Conservation (phyloP, 2,329 filamentous ascomycete species). For the Botrytis porri region DNA sequence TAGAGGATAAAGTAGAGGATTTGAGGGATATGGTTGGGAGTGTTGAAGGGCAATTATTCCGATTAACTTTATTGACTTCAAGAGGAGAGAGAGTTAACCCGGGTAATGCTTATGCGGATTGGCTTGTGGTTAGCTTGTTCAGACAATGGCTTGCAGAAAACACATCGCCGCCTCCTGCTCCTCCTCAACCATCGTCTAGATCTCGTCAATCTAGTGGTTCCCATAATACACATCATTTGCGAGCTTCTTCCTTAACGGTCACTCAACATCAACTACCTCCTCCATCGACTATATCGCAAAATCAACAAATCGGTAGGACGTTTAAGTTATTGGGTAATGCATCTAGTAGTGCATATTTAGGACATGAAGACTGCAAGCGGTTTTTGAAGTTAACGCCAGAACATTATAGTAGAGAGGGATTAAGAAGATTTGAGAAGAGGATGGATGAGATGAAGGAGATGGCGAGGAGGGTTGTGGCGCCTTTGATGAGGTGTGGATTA, state of each 20-base stretch:
- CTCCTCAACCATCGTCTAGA: constrained; percentile 34
- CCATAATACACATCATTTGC: constrained; percentile 42
- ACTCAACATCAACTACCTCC: constrained; percentile 15
- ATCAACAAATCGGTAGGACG: constrained; percentile 58
- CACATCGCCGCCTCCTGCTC: constrained; percentile 65
- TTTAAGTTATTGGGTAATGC: constrained; percentile 72
- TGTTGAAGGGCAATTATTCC: constrained; percentile 78
- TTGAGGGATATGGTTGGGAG: constrained; percentile 77
- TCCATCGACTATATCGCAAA: constrained; percentile 13
- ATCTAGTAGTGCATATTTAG: constrained; percentile 62
- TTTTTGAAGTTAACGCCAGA: constrained; percentile 84
- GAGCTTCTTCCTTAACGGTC: constrained; percentile 42
- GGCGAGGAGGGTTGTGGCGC: constrained; percentile 77
- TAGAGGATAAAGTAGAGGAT: constrained; percentile 93
- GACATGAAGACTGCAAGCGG: constrained; percentile 83
- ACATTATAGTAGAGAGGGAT: constrained; percentile 80
- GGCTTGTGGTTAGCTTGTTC: constrained; percentile 84
- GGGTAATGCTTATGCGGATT: constrained; percentile 77
- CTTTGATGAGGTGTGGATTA: constrained; percentile 80
- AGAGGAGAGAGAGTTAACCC: constrained; percentile 81
- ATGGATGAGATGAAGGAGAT: constrained; percentile 85
- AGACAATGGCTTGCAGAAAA: constrained; percentile 92
- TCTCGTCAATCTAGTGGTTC: constrained; percentile 27
- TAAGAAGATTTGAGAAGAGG: constrained; percentile 79
- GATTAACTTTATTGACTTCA: constrained; percentile 69